A percentile compares a stretch with the other conserved stretches of the same genome.
Conservation (phyloP, 108 stramenopile genomes). For the Cyclotella cryptica region DNA sequence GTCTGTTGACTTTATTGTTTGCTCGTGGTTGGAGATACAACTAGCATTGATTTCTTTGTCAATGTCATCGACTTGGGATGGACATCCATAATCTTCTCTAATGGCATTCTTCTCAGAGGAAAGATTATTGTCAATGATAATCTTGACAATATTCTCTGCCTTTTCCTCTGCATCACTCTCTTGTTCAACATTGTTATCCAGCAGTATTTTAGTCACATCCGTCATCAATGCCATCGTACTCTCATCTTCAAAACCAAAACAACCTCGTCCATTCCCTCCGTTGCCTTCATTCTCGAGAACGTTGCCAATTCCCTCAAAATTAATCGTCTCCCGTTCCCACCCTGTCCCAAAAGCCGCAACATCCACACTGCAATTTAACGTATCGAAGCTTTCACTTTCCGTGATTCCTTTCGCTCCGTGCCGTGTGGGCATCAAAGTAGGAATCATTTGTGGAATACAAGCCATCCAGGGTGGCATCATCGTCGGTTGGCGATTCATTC, state of each 20-base stretch:
- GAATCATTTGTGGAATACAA: constrained; percentile 12
- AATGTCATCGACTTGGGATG: no score
- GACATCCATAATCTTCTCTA: no score
- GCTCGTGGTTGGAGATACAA: not conserved
- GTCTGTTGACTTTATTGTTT: not conserved
- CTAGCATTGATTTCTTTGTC: no score
- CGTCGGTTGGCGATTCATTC: not conserved
- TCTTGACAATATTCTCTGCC: not conserved
- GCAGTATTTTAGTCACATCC: not conserved
- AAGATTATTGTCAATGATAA: not conserved
- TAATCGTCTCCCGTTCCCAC: not conserved
- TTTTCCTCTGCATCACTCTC: not conserved
- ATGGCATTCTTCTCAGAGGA: not conserved
- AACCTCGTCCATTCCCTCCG: no score
- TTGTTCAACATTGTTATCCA: not conserved
- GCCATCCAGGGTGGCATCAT: constrained; percentile 6
- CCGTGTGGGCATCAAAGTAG: constrained; percentile 1
- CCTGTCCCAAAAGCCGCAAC: not conserved
- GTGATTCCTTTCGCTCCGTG: not conserved
- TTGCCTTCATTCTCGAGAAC: not conserved
- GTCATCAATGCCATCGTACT: not conserved
- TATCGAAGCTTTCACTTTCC: not conserved
- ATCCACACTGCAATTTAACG: constrained; percentile 3
- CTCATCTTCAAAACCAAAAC: no score
- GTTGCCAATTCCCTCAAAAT: not conserved